Percentiles rank a stretch among this genome's conserved stretches.
phyloP scores from a whole-genome alignment of 1,139 yeast genomes.

The Geotrichum cucujoidarum region DNA sequence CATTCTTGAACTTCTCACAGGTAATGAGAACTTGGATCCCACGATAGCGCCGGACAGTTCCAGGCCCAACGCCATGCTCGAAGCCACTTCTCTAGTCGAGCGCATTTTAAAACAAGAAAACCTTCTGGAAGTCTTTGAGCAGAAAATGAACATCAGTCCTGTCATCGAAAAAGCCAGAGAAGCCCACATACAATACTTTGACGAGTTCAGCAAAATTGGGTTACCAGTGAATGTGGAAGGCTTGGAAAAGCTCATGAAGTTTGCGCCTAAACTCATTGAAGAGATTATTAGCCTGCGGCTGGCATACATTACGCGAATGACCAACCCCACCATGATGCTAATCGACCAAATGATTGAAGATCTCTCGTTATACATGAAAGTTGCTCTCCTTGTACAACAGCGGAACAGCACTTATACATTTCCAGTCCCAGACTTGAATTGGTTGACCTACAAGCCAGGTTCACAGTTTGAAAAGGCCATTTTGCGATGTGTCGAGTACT shows the following conservation, averaged over 20 bases:
- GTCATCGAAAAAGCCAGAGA: conserved; percentile 76
- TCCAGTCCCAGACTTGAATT: conserved; percentile 58
- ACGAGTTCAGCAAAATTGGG: conserved; percentile 61
- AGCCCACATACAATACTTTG: conserved; percentile 60
- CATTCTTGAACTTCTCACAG: conserved; percentile 65
- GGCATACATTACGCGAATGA: conserved; percentile 69
- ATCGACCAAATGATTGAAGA: conserved; percentile 92
- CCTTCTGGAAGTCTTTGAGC: conserved; percentile 57
- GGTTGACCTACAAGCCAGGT: conserved; percentile 70
- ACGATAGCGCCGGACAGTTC: conserved; percentile 35
- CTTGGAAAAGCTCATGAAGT: conserved; percentile 60
- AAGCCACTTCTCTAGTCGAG: conserved; percentile 64
- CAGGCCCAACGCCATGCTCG: conserved; percentile 12
- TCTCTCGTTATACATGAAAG: conserved; percentile 66
- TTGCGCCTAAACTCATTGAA: conserved; percentile 76
- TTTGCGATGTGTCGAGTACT: conserved; percentile 67
- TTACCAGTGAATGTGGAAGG: conserved; percentile 71
- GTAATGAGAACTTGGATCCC: conserved; percentile 69
- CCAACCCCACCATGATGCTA: conserved; percentile 91
- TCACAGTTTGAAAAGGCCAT: conserved; percentile 67
- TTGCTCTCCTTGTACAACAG: conserved; percentile 72
- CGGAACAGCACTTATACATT: conserved; percentile 60
- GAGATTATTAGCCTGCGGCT: conserved; percentile 75
- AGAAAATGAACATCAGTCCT: conserved; percentile 59
- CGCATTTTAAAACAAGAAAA: conserved; percentile 77